Base-by-base conservation (phyloP, 306 rosid genomes). In the Fragaria nilgerrensis region DNA sequence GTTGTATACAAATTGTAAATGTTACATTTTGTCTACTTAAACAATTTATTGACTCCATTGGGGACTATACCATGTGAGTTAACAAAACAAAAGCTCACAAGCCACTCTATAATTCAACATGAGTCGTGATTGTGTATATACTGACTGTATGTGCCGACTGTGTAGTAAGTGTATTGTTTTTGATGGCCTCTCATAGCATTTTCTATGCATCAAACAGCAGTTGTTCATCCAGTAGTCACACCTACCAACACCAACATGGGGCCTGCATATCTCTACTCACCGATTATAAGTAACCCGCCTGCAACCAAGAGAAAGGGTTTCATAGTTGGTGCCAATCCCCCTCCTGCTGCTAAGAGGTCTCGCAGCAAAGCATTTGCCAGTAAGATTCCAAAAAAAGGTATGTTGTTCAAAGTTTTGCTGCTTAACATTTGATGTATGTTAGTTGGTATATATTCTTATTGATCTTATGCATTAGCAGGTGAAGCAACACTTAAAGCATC, bases 301-400 rank as follows among this genome's bases (percentile, higher is more conserved):
- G 41, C 78, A 39, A 77, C 72, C 10, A 94, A 91, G 84, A 88
- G 94, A 78, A 93, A 88, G 78, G 84, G 64, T 45, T 43, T 76
- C 22, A 85, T 32, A 48, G 45, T 29, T 49, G 36, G 68, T 48
- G 23, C 27, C 5, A 82, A 81, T 52, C 86, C 49, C 12, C 86
- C 91, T 68, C 80, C 84, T 53, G 77, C 83, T 80, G 71, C 90
- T 10, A 94, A 94, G 86, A 90, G 81, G 80, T 69, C 83, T 73
- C 80, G 96, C 0, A 68, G 81, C 68, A 82, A 79, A 75, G 63
- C 78, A 45, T 75, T 86, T 23, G 37, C 80, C 43, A 74, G 63
- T 72, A 89, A 73, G 70, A 16, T 41, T 72, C 73, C 84, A 34
- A 68, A 61, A 68, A 80, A 59, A 82, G 91, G 97, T 88, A 58